phyloP scores from a whole-genome alignment of 352 stramenopile species.

The Phytophthora macrochlamydospora region DNA sequence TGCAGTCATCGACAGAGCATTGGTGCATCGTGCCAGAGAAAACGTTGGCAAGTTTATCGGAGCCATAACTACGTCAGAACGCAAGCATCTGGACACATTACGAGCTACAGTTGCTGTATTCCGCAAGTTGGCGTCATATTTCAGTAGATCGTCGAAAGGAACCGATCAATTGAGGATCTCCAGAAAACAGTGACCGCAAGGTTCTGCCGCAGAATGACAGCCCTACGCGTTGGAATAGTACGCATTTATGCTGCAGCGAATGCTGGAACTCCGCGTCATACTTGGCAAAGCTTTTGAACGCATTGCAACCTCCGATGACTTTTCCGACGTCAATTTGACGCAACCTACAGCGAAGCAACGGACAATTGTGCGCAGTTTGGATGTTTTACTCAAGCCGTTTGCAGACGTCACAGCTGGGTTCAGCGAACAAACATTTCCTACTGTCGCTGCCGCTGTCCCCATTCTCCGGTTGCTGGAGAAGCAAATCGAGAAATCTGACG shows the following conservation, averaged over 20 bases:
- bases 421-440: neutral
- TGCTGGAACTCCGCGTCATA: neutral
- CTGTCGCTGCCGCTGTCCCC: slow-evolving; percentile 1
- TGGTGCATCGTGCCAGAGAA: neutral
- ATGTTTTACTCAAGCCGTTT: neutral
- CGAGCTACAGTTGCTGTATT: neutral
- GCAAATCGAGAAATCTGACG: neutral
- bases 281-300: neutral
- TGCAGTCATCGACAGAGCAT: neutral
- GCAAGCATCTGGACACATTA: neutral
- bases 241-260: slow-evolving; percentile 1
- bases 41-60: slow-evolving; percentile 2
- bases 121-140: neutral
- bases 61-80: neutral
- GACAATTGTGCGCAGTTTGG: neutral
- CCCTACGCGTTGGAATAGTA: neutral
- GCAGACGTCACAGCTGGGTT: neutral
- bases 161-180: neutral
- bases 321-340: neutral
- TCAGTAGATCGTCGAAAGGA: slow-evolving; percentile 5
- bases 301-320: too few species aligned
- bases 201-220: neutral
- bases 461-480: neutral
- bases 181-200: neutral
- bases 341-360: slow-evolving; percentile 8